Evolutionary conservation across 148 eudicot species (phyloP).

Genomic region (Persicaria maculosa): DNA sequence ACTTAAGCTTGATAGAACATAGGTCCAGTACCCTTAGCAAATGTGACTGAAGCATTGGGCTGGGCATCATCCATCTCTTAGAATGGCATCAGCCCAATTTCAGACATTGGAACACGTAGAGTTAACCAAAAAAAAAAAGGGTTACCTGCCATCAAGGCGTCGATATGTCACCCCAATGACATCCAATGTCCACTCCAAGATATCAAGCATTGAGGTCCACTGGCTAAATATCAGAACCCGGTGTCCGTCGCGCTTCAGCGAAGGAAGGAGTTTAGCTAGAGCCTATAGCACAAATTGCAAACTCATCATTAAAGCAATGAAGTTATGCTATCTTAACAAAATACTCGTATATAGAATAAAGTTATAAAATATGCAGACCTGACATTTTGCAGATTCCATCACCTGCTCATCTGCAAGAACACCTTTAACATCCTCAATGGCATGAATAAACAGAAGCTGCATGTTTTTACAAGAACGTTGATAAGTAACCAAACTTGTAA

Average conservation of each 20-base stretch:
- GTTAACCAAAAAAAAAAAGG: background rate
- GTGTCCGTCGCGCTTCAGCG: slow-evolving; percentile 54
- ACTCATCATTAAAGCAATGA: background rate
- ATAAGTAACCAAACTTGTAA: background rate
- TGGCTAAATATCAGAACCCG: slow-evolving; percentile 97
- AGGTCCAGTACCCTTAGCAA: too few relatives aligned
- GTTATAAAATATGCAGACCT: slow-evolving; percentile 35
- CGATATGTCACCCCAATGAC: slow-evolving; percentile 75
- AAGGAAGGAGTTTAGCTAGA: slow-evolving; percentile 71
- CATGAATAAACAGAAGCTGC: slow-evolving; percentile 77
- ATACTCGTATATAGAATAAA: background rate
- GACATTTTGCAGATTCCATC: slow-evolving; percentile 80
- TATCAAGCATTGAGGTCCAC: slow-evolving; percentile 99
- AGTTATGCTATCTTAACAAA: background rate
- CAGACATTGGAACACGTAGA: background rate
- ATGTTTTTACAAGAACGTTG: slow-evolving; percentile 7
- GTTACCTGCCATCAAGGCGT: slow-evolving; percentile 98
- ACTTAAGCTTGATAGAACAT: too few relatives aligned
- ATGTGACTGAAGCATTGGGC: too few relatives aligned
- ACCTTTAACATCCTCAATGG: slow-evolving; percentile 49
- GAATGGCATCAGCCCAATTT: background rate
- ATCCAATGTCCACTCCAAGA: slow-evolving; percentile 96
- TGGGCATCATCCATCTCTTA: too few relatives aligned
- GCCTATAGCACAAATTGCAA: slow-evolving; percentile 34
- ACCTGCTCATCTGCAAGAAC: slow-evolving; percentile 62